Base-by-base conservation (phyloP, 2,329 filamentous ascomycete species). In the Penicillium sp. region DNA sequence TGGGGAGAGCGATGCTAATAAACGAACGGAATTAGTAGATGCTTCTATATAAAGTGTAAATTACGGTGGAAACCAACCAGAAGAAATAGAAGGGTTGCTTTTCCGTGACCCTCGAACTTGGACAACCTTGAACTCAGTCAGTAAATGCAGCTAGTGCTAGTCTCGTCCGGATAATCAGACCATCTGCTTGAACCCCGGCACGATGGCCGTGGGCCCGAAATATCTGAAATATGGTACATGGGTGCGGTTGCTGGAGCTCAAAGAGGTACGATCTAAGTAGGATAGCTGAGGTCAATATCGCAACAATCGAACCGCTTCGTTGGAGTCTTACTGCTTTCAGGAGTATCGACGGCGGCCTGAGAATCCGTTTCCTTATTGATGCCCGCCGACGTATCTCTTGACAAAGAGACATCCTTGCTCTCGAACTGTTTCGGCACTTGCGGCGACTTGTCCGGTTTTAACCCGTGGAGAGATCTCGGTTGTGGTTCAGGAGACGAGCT, bases 121-220 rank as follows among this genome's bases (percentile, higher is more conserved):
- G 20, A 71, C 69, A 44, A 71, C 64, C 68, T 70, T 38, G 27
- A 85, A 84, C 86, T 84, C n/a, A 5, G 46, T 65, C 44, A 65
- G 60, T 36, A 45, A 26, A 27, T n/a, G 13, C 22, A 11, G 16
- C 16, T 16, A 18, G 18, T 7, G 24, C 4, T 26, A 8, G 9
- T 3, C 4, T 5, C 43, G 37, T 11, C 16, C 35, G 6, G 35
- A 27, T 3, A 18, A 13, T 24, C 23, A 6, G 22, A 94, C 87
- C 87, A 94, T 94, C 66, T 94, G 88, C 68, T 94, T 94, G 71
- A 89, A 94, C 18, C 89, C 89, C 1, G 89, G 89, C 42, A 93
- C 87, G 61, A 95, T 95, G 52, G 89, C 89, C 1, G 89, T 95
- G 0, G 88, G 87, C 0, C 89, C 89, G 63, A 95, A 93, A 68